A percentile compares a stretch with the other conserved stretches of the same genome.
Evolutionary conservation across 768 basidiomycete species (phyloP).

Genomic region (Suillus luteus): DNA sequence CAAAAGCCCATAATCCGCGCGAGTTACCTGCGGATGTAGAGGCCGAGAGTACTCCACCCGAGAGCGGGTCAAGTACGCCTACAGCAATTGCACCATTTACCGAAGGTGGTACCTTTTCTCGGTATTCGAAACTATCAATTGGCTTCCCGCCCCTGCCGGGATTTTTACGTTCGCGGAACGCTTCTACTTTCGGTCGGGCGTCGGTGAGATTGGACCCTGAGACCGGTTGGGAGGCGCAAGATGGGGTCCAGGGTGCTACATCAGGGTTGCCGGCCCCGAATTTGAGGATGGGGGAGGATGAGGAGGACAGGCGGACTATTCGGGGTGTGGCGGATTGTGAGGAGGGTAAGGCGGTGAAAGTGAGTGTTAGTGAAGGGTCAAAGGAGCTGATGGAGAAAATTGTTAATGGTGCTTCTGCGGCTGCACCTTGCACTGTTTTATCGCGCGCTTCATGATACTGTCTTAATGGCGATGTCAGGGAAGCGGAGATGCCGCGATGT

Average conservation of each 20-base stretch:
- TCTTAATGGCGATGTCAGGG: background rate
- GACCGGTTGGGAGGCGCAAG: conserved; percentile 22
- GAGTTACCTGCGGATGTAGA: conserved; percentile 24
- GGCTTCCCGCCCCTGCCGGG: conserved; percentile 64
- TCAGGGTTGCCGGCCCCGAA: background rate
- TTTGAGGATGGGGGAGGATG: conserved; percentile 28
- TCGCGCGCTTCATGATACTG: background rate
- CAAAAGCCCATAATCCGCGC: conserved; percentile 24
- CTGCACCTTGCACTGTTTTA: conserved; percentile 21
- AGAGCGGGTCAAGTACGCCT: conserved; percentile 62
- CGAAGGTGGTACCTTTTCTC: conserved; percentile 35
- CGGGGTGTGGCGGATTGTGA: conserved; percentile 28
- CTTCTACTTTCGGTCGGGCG: conserved; percentile 40
- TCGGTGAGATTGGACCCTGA: conserved; percentile 27
- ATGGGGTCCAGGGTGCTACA: conserved; percentile 11
- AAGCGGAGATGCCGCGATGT: background rate
- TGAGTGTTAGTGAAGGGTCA: conserved; percentile 13
- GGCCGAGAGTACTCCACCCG: conserved; percentile 42
- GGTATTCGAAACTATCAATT: conserved; percentile 48
- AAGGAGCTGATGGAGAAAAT: conserved; percentile 19
- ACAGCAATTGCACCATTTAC: conserved; percentile 34
- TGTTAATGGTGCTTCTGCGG: conserved; percentile 16
- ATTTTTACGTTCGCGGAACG: conserved; percentile 63
- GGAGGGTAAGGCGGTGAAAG: conserved; percentile 16
- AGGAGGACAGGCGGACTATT: conserved; percentile 47